Base-by-base conservation (phyloP, 306 rosid genomes). In the Vachellia pachyceras region DNA sequence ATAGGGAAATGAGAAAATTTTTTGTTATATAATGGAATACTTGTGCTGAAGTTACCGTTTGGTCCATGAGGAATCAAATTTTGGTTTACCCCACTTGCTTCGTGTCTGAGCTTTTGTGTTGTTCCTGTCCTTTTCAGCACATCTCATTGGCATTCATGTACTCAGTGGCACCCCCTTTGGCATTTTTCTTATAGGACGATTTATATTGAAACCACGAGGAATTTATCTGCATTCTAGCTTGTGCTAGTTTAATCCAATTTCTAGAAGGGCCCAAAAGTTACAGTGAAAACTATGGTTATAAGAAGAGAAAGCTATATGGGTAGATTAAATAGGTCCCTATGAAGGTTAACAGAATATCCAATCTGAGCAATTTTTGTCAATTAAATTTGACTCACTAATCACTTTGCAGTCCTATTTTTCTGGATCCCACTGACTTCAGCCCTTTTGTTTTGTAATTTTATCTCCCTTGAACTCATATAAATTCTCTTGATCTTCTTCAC, bases 1-100 rank as follows among this genome's bases (percentile, higher is more conserved):
- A 70, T 61, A 11, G 33, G 46, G 45, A 70, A 77, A 49, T 72
- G 67, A 64, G 64, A 50, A 55, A 17, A 49, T 73, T 54, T 72
- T 72, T 44, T 54, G 71, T 41, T 63, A 44, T 20, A 41, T 40
- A 39, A 68, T 49, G 63, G 18, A 77, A n/a, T 54, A 22, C 36
- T 40, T 57, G 75, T 77, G 63, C 79, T 50, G 57, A 41, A 63
- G 63, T 55, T 39, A 11, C 20, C 63, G 69, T 58, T 46, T 46
- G 18, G 29, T 29, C 41, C 7, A 71, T 49, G 58, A 23, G 65
- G 35, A 39, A 40, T 58, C 68, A 47, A 39, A 68, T 58, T 79
- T 74, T 50, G 33, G 63, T 63, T 55, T 44, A 55, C 58, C 20
- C 64, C 33, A 29, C 42, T 7, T 10, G 67, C 29, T 57, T 9